These are phyloP conservation scores for Magnusiomyces tetraspermus DNA, from an alignment of 1,139 yeast genomes.

Conservation along the genomic window DNA sequence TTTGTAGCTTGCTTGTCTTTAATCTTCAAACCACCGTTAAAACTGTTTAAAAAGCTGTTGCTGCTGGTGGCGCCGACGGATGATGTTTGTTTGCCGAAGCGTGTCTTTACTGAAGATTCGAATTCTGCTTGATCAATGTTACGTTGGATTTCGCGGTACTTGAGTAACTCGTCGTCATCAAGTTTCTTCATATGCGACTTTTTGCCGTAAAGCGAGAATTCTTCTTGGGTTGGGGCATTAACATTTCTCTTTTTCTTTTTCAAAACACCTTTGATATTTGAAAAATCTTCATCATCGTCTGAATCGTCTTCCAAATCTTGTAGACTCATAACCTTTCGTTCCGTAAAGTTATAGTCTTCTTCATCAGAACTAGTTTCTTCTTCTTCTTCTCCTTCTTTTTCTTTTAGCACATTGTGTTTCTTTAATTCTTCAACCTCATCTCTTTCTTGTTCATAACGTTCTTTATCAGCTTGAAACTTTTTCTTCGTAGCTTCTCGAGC, in stretches of 20 bases:
- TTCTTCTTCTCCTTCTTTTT: slow-evolving; percentile 7
- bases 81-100: background rate
- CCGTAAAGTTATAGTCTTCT: background rate
- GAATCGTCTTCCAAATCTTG: slow-evolving; percentile 5
- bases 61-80: background rate
- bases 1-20: background rate
- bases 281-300: background rate
- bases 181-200: slow-evolving; percentile 7
- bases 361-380: background rate
- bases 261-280: background rate
- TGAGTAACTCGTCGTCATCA: slow-evolving; percentile 5
- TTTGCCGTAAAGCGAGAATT: background rate
- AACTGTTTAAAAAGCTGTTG: background rate
- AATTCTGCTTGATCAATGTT: slow-evolving; percentile 13
- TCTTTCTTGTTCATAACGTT: slow-evolving; percentile 2
- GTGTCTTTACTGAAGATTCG: background rate
- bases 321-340: slow-evolving; percentile 1
- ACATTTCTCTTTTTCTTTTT: background rate
- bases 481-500: background rate
- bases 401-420: background rate
- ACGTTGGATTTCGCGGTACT: slow-evolving; percentile 9
- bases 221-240: background rate
- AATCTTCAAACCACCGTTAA: background rate
- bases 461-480: slow-evolving; percentile 10
- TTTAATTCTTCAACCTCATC: slow-evolving; percentile 6